Conservation (phyloP, 2,329 filamentous ascomycete genomes). For the Fusarium armeniacum region DNA sequence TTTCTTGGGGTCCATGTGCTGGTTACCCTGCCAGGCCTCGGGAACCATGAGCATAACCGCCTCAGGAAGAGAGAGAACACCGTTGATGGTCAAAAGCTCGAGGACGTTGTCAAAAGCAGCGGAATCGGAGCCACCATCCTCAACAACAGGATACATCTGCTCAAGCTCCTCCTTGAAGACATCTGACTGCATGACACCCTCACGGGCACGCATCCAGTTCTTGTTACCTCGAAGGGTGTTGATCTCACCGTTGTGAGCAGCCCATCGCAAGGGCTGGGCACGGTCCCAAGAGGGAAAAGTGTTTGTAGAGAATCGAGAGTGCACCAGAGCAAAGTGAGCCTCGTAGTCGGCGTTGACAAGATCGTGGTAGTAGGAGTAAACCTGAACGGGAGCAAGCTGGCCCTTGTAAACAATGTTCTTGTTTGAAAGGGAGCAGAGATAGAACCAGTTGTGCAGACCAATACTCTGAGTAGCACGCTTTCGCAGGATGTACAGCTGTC, state of each 20-base stretch:
- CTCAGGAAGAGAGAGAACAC: conserved; percentile 93
- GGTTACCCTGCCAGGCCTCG: conserved; percentile 97
- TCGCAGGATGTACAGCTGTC: conserved; percentile 92
- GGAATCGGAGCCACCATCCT: conserved; percentile 96
- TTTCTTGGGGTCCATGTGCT: conserved; percentile 92
- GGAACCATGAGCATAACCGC: conserved; percentile 99
- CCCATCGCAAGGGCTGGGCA: conserved; percentile 95
- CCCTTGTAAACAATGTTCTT: conserved; percentile 99
- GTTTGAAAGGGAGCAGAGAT: conserved; percentile 95
- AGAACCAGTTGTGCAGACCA: conserved; percentile 98
- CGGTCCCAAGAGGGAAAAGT: conserved; percentile 99
- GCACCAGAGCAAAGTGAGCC: conserved; percentile 95
- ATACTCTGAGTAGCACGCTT: conserved; percentile 96
- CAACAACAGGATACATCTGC: conserved; percentile 90
- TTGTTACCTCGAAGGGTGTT: conserved; percentile 98
- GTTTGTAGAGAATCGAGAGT: conserved; percentile 98
- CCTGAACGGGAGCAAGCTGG: conserved; percentile 92
- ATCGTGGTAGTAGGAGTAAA: conserved; percentile 98
- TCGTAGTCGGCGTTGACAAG: conserved; percentile 97
- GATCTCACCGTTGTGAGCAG: conserved; percentile 98
- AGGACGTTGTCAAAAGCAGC: conserved; percentile 98
- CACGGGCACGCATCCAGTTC: conserved; percentile 99
- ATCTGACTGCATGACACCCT: conserved; percentile 93
- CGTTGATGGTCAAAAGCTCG: conserved; percentile 93
- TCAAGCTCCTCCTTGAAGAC: conserved; percentile 95